Conservation (phyloP, 306 rosid species). For the Vigna unguiculata region DNA sequence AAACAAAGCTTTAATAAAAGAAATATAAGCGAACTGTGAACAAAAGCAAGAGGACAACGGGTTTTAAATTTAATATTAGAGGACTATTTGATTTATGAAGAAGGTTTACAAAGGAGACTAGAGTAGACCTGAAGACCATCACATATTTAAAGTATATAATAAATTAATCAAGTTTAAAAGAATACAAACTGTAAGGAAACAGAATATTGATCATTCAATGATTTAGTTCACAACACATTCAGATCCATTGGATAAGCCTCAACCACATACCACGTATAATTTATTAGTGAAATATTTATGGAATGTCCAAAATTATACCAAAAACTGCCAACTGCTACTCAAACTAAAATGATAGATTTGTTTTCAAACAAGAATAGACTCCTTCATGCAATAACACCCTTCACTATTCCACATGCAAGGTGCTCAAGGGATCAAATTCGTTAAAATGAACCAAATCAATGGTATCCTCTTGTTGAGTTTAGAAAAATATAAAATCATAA, state of each 20-base stretch:
- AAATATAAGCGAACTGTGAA: slow-evolving; percentile 8
- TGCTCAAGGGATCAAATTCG: slow-evolving; percentile 35
- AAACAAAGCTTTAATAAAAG: slow-evolving; percentile 20
- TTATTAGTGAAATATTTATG: slow-evolving; percentile 17
- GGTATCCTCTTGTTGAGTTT: not conserved
- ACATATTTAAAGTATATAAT: slow-evolving; percentile 26
- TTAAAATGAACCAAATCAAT: slow-evolving; percentile 12
- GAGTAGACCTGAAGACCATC: slow-evolving; percentile 25
- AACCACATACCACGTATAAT: not conserved
- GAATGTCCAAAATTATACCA: slow-evolving; percentile 7
- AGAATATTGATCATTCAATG: slow-evolving; percentile 23
- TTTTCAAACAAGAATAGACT: slow-evolving; percentile 16
- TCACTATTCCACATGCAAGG: not conserved
- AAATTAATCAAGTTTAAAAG: not conserved
- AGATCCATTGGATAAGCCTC: slow-evolving; percentile 1
- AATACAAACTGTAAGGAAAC: slow-evolving; percentile 4
- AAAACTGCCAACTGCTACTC: slow-evolving; percentile 9
- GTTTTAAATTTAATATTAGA: slow-evolving; percentile 15
- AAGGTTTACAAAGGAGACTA: slow-evolving; percentile 7
- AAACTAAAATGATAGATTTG: not conserved
- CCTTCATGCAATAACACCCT: slow-evolving; percentile 10
- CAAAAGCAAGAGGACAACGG: slow-evolving; percentile 10
- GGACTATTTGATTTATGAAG: slow-evolving; percentile 22
- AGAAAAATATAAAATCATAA: slow-evolving; percentile 16
- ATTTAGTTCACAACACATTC: slow-evolving; percentile 11